Conservation (phyloP, 2,329 filamentous ascomycete species). For the Laburnicola sp. region DNA sequence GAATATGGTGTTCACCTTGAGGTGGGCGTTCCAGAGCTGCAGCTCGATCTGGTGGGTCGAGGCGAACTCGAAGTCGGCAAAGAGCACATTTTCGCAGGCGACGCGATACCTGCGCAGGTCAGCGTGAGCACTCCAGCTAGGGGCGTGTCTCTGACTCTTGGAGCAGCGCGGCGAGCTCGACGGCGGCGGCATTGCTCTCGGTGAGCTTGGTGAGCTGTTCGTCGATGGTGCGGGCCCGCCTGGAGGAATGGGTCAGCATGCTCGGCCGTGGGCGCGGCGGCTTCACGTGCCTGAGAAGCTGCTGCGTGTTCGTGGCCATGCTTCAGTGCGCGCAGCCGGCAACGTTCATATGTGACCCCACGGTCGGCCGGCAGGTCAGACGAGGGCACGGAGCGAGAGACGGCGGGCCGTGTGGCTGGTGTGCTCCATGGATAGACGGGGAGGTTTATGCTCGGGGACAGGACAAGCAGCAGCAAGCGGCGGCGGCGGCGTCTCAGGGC, state of each 20-base stretch:
- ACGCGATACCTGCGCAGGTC: slow-evolving; percentile 63
- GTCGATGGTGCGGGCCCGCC: slow-evolving; percentile 53
- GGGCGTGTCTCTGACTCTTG: slow-evolving; percentile 34
- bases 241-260: slow-evolving; percentile 30
- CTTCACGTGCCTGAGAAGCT: slow-evolving; percentile 56
- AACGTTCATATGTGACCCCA: slow-evolving; percentile 51
- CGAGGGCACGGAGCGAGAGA: slow-evolving; percentile 56
- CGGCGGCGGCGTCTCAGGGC: not conserved
- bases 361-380: slow-evolving; percentile 61
- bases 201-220: slow-evolving; percentile 54
- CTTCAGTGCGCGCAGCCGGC: slow-evolving; percentile 28
- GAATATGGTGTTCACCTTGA: slow-evolving; percentile 76
- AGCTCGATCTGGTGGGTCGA: slow-evolving; percentile 66
- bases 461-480: slow-evolving; percentile 35
- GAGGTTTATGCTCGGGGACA: slow-evolving; percentile 31
- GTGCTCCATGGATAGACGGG: slow-evolving; percentile 62
- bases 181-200: slow-evolving; percentile 54
- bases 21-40: slow-evolving; percentile 78
- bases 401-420: slow-evolving; percentile 51
- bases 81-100: slow-evolving; percentile 71
- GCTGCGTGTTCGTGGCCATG: slow-evolving; percentile 54
- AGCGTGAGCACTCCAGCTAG: slow-evolving; percentile 14
- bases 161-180: slow-evolving; percentile 53
- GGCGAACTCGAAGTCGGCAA: slow-evolving; percentile 70
- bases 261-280: not conserved